Evolutionary conservation across 169 alveolate genomes (phyloP), one percentile per base, ranked within the genome.

Genomic region (Plasmodium cynomolgi): DNA sequence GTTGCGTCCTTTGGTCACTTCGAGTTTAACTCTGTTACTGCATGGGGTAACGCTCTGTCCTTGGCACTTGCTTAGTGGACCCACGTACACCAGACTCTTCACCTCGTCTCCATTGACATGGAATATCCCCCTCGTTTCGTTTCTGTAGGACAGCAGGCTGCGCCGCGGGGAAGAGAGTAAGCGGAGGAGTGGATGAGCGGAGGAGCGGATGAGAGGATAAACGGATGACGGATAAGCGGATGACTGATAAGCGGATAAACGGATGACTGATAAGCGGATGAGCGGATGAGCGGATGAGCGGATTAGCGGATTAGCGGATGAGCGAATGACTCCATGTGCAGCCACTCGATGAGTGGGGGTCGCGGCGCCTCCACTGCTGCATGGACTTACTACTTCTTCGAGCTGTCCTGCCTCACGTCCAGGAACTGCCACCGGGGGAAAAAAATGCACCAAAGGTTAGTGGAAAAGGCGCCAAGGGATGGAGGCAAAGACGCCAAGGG

Each of bases 91-190:
- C 77, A 85, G 39, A 3, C 68, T 73, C 68, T 85, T 85, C 9
- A 2, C 44, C 58, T 85, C 93, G 11, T 85, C 93, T 29, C 73
- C 93, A 75, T 34, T 75, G 56, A 85, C 17, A 13, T 20, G 33
- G 68, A 85, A 85, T 7, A 85, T 85, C 1, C 93, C 93, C 44
- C 93, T 74, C 1, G 93, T 85, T 54, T 74, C 93, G 33, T 77
- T 85, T 26, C 62, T 85, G 85, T 74, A 85, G 31, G 93, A 85
- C 1, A 85, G 75, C 50, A 77, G 44, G 68, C 93, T 85, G 26
- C 23, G 71, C 1, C 23, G 29, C 26, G 23, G 31, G 80, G 9
- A 33, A 15, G 71, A 54, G 26, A 17, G 20, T 56, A 82, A 54
- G 41, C 37, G 41, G 6, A 23, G n/a, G 1, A 7, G 68, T 20